Base-by-base conservation (phyloP, 371 early-diverging fungal genomes). In the Haplosporangium sp. region DNA sequence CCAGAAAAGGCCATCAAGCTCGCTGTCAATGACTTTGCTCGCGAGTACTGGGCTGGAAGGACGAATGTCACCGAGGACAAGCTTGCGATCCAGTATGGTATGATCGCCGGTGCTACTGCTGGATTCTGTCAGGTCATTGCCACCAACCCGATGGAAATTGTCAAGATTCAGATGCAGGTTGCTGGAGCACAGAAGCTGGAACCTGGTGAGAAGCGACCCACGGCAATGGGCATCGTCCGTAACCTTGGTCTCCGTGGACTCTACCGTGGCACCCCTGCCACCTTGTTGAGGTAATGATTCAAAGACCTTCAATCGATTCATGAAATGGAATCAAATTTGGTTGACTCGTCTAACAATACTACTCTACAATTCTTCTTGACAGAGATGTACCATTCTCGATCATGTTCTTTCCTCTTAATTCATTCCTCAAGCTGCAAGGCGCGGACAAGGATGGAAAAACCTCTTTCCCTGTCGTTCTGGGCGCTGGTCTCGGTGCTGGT, bases 1-100 rank as follows among this genome's bases (percentile, higher is more conserved):
- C 99, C 99, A 6, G 99, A 99, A 83, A 98, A 99, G 85, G 99
- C 99, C 54, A 98, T 99, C 86, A 99, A 99, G 80, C 84, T 99
- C 68, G 96, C 98, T 6, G 92, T 98, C 80, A 99, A 98, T 82
- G 98, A 98, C 83, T 88, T 95, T 70, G 90, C 96, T 4, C 90
- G 99, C 55, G 79, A 86, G n/a, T 87, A 89, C 40, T 82, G 94
- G 53, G 89, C 84, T 9, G 86, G 92, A 65, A 83, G 81, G 55
- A 68, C 69, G 9, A 52, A 64, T 14, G 69, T 69, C 48, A 46
- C 80, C 0, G 80, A 79, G 58, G 68, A 69, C 21, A 77, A 92
- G 14, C 95, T 97, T 2, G 84, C 90, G 50, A 91, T 97, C 55
- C 79, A 91, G 42, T 83, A 94, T 42, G 99, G 98, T 74, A 90